These are phyloP conservation scores for Myxozyma melibiosi DNA, from an alignment of 805 yeast species.

Conservation along the genomic window DNA sequence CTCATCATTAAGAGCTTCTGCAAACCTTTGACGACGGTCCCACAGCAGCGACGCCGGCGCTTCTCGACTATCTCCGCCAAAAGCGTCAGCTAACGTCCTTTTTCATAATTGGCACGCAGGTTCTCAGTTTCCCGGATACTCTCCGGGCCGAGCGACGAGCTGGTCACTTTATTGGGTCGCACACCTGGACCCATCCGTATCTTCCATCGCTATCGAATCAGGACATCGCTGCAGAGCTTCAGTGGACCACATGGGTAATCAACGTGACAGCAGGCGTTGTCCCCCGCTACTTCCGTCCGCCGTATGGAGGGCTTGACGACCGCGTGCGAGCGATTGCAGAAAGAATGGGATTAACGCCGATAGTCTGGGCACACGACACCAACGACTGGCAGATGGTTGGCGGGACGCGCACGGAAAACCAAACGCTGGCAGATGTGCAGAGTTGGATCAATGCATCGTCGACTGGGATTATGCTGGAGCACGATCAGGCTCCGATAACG, in stretches of 20 bases:
- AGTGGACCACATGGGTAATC: constrained; percentile 98
- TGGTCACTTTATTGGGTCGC: constrained; percentile 85
- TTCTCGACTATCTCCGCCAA: constrained; percentile 56
- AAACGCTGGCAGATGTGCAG: constrained; percentile 58
- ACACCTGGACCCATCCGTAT: constrained; percentile 90
- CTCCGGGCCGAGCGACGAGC: constrained; percentile 55
- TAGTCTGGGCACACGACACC: constrained; percentile 88
- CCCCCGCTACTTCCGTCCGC: constrained; percentile 95
- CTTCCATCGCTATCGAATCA: constrained; percentile 78
- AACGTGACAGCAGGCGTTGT: constrained; percentile 86
- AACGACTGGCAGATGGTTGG: constrained; percentile 82
- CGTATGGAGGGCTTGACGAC: constrained; percentile 92
- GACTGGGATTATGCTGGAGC: constrained; percentile 79
- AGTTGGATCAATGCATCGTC: constrained; percentile 50
- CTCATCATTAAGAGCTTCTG: constrained; percentile 48
- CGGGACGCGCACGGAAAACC: constrained; percentile 53
- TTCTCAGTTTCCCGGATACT: constrained; percentile 73
- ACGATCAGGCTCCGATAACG: constrained; percentile 70
- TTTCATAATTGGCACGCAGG: constrained; percentile 81
- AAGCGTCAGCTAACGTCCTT: constrained; percentile 61
- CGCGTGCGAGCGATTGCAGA: constrained; percentile 77
- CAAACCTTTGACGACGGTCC: constrained; percentile 98
- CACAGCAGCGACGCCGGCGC: constrained; percentile 62
- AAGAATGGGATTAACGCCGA: constrained; percentile 84
- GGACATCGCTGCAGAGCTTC: constrained; percentile 80